These are phyloP conservation scores for Hypoxylon sp. DNA, from an alignment of 2,329 filamentous ascomycete species.

Conservation along the genomic window DNA sequence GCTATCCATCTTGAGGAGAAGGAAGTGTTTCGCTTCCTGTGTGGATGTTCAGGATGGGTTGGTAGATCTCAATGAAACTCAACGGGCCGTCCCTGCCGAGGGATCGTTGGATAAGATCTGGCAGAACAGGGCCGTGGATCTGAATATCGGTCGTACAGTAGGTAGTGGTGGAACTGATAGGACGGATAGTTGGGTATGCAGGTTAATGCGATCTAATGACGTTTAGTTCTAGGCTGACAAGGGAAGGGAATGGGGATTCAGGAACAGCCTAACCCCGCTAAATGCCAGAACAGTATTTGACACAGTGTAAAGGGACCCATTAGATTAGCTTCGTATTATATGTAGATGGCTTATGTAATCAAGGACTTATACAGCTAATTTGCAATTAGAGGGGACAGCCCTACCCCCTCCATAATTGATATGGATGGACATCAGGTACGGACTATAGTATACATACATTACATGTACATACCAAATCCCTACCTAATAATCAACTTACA, in stretches of 20 bases:
- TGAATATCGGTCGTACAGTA: conserved; percentile 8
- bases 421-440: too few species aligned
- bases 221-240: conserved; percentile 37
- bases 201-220: conserved; percentile 45
- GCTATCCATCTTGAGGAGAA: conserved; percentile 78
- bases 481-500: background rate
- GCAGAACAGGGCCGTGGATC: conserved; percentile 25
- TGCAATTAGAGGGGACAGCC: background rate
- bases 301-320: conserved; percentile 18
- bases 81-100: conserved; percentile 36
- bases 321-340: conserved; percentile 16
- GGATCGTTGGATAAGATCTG: conserved; percentile 25
- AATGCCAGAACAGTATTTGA: conserved; percentile 17
- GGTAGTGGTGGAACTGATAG: conserved; percentile 31
- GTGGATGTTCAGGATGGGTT: background rate
- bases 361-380: background rate
- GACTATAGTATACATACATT: too few species aligned
- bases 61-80: conserved; percentile 19
- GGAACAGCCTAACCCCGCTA: conserved; percentile 46
- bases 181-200: conserved; percentile 40
- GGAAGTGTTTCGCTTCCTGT: background rate
- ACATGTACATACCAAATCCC: too few species aligned
- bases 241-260: conserved; percentile 29
- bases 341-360: conserved; percentile 10
- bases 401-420: background rate